These are phyloP conservation scores for Boletellus ananas DNA, from an alignment of 768 basidiomycete genomes.

Conservation along the genomic window DNA sequence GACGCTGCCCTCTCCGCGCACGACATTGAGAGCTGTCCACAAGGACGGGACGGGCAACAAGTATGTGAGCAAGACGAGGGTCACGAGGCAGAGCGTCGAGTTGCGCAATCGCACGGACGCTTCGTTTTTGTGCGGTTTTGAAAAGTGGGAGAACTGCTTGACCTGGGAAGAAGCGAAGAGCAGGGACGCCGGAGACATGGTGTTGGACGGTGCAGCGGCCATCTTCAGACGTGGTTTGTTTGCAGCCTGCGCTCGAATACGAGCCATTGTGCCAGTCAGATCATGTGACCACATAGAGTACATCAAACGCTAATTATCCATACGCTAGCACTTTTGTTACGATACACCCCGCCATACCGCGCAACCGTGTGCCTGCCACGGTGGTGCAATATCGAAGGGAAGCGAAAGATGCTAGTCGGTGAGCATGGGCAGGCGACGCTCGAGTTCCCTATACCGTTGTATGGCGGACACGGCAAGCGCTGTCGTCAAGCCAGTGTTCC, in stretches of 20 bases:
- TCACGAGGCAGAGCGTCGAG: constrained; percentile 32
- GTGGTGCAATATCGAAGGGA: no score
- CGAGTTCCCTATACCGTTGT: constrained; percentile 9
- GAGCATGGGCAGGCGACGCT: constrained; percentile 1
- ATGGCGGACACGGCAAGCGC: constrained; percentile 17
- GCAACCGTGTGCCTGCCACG: no score
- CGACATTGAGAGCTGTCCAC: constrained; percentile 33
- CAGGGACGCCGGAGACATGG: constrained; percentile 20
- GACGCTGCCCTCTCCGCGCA: constrained; percentile 17
- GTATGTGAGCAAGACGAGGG: constrained; percentile 33
- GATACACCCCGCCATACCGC: no score
- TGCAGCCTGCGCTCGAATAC: no score
- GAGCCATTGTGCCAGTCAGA: no score
- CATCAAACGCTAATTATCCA: no score
- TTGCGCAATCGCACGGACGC: constrained; percentile 39
- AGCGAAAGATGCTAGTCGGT: no score
- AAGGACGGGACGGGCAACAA: constrained; percentile 37
- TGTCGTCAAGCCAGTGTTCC: constrained; percentile 20
- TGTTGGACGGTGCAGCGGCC: not conserved
- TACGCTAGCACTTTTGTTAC: no score
- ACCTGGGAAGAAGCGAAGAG: constrained; percentile 24
- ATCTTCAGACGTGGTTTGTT: not conserved
- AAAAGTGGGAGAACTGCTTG: constrained; percentile 19
- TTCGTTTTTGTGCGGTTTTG: constrained; percentile 36
- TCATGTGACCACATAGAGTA: not conserved